These are phyloP conservation scores for Colletotrichum scovillei DNA, from an alignment of 2,329 filamentous ascomycete species.

Conservation along the genomic window DNA sequence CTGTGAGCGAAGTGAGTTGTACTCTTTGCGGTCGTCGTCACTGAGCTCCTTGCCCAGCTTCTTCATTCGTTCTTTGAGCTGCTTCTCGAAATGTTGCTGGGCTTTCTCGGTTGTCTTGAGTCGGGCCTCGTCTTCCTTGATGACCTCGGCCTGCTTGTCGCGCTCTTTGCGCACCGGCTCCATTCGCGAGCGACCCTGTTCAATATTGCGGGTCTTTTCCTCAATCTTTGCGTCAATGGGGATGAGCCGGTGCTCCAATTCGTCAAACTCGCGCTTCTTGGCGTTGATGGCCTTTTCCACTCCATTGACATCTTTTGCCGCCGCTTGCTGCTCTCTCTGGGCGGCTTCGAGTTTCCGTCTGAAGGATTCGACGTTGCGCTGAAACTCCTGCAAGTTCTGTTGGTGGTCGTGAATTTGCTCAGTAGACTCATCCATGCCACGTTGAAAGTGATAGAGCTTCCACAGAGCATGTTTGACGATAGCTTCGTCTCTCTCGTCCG, in stretches of 20 bases:
- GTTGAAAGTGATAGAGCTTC: constrained; percentile 97
- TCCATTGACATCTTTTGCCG: constrained; percentile 80
- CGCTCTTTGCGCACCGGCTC: constrained; percentile 80
- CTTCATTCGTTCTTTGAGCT: constrained; percentile 86
- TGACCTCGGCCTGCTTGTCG: constrained; percentile 74
- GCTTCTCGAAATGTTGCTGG: constrained; percentile 86
- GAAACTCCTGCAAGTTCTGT: constrained; percentile 92
- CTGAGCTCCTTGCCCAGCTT: constrained; percentile 89
- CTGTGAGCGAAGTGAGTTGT: constrained; percentile 85
- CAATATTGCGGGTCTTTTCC: constrained; percentile 78
- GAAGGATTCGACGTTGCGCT: constrained; percentile 87
- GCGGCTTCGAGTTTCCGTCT: constrained; percentile 84
- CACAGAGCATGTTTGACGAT: constrained; percentile 94
- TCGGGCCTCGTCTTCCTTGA: constrained; percentile 83
- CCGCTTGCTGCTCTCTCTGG: constrained; percentile 83
- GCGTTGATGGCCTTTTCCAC: constrained; percentile 87
- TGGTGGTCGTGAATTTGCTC: constrained; percentile 92
- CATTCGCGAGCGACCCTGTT: constrained; percentile 75
- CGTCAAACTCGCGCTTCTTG: constrained; percentile 89
- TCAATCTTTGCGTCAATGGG: constrained; percentile 93
- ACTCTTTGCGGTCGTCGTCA: constrained; percentile 88
- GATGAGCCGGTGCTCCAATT: constrained; percentile 85
- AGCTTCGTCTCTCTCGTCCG: constrained; percentile 88
- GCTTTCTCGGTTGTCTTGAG: constrained; percentile 89
- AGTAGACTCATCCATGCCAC: constrained; percentile 90